Evolutionary conservation across 2,329 filamentous ascomycete species (phyloP), one percentile per base, ranked within the genome.

Genomic region (Colletotrichum sp.): DNA sequence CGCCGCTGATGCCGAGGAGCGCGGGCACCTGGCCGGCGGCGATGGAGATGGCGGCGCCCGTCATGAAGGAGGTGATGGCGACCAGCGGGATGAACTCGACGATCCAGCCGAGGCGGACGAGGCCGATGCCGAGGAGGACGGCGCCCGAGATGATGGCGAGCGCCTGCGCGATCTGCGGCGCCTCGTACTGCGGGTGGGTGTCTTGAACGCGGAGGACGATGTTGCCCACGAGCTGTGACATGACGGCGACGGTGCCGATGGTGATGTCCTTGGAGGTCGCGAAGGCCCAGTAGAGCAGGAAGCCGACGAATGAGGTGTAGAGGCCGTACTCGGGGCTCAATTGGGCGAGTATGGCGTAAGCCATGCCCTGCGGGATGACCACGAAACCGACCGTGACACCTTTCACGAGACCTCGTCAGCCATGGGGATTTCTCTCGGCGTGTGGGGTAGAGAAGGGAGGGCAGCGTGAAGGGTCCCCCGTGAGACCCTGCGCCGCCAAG

Each of bases 251-350:
- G 36, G 77, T 77, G 30, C 94, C 94, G 74, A 96, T 96, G 12
- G 94, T 95, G 82, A 96, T 96, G 82, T 96, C 94, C 81, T 96
- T 96, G 9, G 94, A 96, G 0, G 94, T 96, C 43, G 94, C 94
- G 81, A 96, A 96, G 73, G 95, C 90, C 94, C 94, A 96, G 85
- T 96, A 96, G 68, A 95, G 88, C 68, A 95, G 85, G 36, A 95
- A 94, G 66, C 94, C 94, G 83, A 95, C 94, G 81, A 96, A 96
- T 0, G 94, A 96, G 0, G 94, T 95, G 84, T 96, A 96, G 0
- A 96, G 87, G 43, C 94, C 94, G 80, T 91, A 96, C 79, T 95
- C 90, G 4, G 92, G 89, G 0, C 89, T 88, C 18, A 96, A 86
- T 57, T 92, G 87, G 28, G 94, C 94, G 26, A 96, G 87, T 39